These are phyloP conservation scores for Trifolium dubium DNA, from an alignment of 306 rosid species.

Conservation along the genomic window DNA sequence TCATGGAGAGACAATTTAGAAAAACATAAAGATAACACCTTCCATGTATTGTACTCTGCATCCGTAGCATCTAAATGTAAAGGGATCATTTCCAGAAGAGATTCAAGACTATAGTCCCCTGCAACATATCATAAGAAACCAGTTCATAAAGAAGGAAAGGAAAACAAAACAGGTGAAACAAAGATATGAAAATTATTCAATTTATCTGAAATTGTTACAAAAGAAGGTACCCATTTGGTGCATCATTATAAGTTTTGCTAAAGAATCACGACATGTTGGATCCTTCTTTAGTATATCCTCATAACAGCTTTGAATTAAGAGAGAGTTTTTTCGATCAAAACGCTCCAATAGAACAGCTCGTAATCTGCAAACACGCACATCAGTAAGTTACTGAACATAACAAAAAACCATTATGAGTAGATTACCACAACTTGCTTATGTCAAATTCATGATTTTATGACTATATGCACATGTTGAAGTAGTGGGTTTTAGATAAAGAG, in stretches of 20 bases:
- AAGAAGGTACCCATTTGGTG: slow-evolving; percentile 66
- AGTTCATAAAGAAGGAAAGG: neutral
- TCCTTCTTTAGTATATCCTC: slow-evolving; percentile 79
- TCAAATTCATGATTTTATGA: neutral
- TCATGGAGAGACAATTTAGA: slow-evolving; percentile 52
- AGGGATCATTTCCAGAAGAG: slow-evolving; percentile 75
- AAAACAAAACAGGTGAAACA: neutral
- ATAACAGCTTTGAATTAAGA: slow-evolving; percentile 46
- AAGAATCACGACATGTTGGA: slow-evolving; percentile 66
- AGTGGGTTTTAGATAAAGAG: neutral
- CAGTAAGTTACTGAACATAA: slow-evolving; percentile 26
- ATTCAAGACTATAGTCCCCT: slow-evolving; percentile 67
- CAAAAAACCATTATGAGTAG: neutral
- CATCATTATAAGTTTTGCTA: slow-evolving; percentile 73
- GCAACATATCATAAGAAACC: slow-evolving; percentile 48
- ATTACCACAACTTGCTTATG: slow-evolving; percentile 10
- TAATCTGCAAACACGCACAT: slow-evolving; percentile 55
- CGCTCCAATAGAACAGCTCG: slow-evolving; percentile 63
- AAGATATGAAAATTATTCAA: slow-evolving; percentile 7
- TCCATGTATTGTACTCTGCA: slow-evolving; percentile 69
- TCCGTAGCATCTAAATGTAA: slow-evolving; percentile 74
- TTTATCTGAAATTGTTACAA: slow-evolving; percentile 26
- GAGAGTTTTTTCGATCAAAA: slow-evolving; percentile 55
- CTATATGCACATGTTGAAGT: neutral
- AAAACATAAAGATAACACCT: slow-evolving; percentile 68